Conservation (phyloP, 179 eudicot genomes). For the Monotropa hypopitys region DNA sequence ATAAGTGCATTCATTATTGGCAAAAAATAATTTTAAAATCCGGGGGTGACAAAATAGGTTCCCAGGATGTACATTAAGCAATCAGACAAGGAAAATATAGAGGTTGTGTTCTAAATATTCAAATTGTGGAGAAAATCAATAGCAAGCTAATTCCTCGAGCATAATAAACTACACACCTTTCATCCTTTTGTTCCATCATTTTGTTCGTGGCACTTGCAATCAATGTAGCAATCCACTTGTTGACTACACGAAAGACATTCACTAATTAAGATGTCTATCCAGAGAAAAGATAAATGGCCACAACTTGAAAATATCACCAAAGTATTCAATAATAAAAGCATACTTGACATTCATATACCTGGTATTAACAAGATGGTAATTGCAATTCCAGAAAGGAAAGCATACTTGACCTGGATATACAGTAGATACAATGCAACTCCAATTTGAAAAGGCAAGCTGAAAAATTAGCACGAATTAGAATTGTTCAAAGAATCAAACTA, state of each 20-base stretch:
- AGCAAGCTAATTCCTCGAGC: background rate
- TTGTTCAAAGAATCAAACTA: background rate
- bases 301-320: background rate
- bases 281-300: background rate
- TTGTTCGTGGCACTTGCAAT: slow-evolving; percentile 77
- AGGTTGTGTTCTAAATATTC: background rate
- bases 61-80: background rate
- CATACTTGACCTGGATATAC: slow-evolving; percentile 79
- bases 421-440: slow-evolving; percentile 80
- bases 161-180: slow-evolving; percentile 37
- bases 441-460: slow-evolving; percentile 95
- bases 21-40: no score
- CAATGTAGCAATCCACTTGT: slow-evolving; percentile 78
- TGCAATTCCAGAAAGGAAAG: slow-evolving; percentile 73
- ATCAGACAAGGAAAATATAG: background rate
- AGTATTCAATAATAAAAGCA: background rate
- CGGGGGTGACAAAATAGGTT: no score
- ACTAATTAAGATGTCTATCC: background rate
- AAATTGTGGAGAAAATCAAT: background rate
- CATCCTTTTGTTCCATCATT: slow-evolving; percentile 98
- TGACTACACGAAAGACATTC: slow-evolving; percentile 36
- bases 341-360: slow-evolving; percentile 29
- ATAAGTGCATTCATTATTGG: no score
- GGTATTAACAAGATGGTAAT: slow-evolving; percentile 84
- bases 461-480: slow-evolving; percentile 12